Conservation (phyloP, 2,329 filamentous ascomycete species). For the Huntiella bhutanensis region DNA sequence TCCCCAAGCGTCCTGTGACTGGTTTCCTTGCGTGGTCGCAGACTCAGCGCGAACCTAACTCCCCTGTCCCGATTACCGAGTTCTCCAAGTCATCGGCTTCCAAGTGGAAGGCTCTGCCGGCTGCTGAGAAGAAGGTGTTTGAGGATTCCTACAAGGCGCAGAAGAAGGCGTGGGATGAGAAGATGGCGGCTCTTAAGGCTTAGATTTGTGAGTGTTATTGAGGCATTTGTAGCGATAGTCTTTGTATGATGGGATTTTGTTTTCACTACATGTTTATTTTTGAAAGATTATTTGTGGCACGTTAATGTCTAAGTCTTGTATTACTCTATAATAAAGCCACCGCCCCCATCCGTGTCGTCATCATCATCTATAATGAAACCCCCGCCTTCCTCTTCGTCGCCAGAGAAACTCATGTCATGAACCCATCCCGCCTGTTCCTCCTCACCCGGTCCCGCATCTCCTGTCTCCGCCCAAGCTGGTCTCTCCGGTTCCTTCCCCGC, state of each 20-base stretch:
- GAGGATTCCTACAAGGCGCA: not conserved
- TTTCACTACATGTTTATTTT: not conserved
- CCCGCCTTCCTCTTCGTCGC: conserved; percentile 2
- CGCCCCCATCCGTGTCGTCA: not conserved
- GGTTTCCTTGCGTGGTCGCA: conserved; percentile 16
- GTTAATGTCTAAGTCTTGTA: too few species aligned
- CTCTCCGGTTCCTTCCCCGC: not conserved
- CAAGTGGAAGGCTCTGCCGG: conserved; percentile 26
- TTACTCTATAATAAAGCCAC: not conserved
- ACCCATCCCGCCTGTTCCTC: not conserved
- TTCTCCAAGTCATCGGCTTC: conserved; percentile 13
- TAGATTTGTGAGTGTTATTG: not conserved
- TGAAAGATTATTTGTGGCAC: too few species aligned
- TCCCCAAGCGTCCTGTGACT: conserved; percentile 22
- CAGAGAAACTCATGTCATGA: not conserved
- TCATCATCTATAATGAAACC: conserved; percentile 3
- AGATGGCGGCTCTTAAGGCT: not conserved
- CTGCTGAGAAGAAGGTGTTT: conserved; percentile 20
- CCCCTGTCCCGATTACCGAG: conserved; percentile 15
- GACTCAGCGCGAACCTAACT: conserved; percentile 23
- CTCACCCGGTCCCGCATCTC: not conserved
- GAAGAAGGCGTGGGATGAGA: not conserved
- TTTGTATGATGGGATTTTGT: not conserved
- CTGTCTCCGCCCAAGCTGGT: conserved; percentile 3
- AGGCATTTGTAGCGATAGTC: not conserved